Percentiles rank a stretch among this genome's conserved stretches.
These are phyloP conservation scores for Pilobolus umbonatus DNA, from an alignment of 192 early-diverging fungal species.

Conservation along the genomic window DNA sequence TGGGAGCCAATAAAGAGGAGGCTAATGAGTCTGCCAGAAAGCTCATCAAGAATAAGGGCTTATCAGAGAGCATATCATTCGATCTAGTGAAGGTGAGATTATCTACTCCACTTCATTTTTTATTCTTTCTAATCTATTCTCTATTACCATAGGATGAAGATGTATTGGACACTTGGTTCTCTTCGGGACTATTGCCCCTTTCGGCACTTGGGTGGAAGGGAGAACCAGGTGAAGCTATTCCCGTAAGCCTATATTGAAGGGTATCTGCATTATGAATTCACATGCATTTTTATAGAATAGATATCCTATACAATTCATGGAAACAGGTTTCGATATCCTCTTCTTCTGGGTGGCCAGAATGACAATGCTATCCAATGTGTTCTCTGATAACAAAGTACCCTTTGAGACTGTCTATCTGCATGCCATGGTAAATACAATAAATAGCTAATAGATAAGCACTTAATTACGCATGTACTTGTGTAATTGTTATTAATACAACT, in stretches of 20 bases:
- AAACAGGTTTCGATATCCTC: constrained; percentile 95
- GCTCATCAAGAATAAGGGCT: constrained; percentile 38
- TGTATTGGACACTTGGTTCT: constrained; percentile 99
- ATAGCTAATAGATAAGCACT: too few species aligned
- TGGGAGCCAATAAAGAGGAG: constrained; percentile 49
- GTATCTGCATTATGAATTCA: too few species aligned
- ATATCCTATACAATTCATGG: constrained; percentile 80
- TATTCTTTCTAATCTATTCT: neutral
- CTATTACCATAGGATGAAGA: constrained; percentile 75
- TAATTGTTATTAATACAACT: too few species aligned
- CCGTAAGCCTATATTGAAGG: constrained; percentile 17
- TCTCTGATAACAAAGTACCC: constrained; percentile 66
- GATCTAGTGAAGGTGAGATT: constrained; percentile 24
- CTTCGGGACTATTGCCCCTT: constrained; percentile 87
- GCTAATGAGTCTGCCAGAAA: constrained; percentile 50
- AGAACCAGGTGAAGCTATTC: constrained; percentile 18
- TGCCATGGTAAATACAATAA: constrained; percentile 93
- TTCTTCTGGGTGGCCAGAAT: constrained; percentile 99
- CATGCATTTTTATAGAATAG: constrained; percentile 46
- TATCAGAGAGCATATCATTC: constrained; percentile 35
- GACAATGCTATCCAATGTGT: constrained; percentile 90
- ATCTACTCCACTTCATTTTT: neutral
- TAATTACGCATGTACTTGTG: too few species aligned
- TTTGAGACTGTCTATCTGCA: constrained; percentile 91
- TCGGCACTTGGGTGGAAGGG: constrained; percentile 56